Evolutionary conservation across 208 protist species (phyloP).

Genomic region (Naegleria lovaniensis): DNA sequence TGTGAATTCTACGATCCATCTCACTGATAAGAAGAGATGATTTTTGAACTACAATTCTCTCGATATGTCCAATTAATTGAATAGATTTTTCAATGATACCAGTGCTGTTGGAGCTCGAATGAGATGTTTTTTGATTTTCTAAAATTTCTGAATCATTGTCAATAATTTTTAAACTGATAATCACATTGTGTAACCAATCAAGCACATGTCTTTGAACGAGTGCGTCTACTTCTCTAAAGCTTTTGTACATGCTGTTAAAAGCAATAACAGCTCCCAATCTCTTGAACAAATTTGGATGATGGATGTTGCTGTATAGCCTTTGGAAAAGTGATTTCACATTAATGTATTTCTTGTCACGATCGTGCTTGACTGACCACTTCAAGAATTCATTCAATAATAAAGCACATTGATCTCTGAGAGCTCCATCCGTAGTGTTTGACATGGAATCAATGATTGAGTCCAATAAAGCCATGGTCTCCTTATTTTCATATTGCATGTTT

Average conservation of each 20-base stretch:
- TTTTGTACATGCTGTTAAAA: constrained; percentile 40
- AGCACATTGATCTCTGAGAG: constrained; percentile 50
- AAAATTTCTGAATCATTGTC: constrained; percentile 30
- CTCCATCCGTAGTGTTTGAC: constrained; percentile 27
- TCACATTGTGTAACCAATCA: constrained; percentile 45
- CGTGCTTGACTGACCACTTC: constrained; percentile 51
- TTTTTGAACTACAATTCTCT: constrained; percentile 36
- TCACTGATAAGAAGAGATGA: constrained; percentile 30
- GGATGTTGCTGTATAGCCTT: constrained; percentile 47
- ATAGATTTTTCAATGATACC: constrained; percentile 24
- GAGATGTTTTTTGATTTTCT: background rate
- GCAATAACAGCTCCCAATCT: constrained; percentile 46
- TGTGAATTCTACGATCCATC: constrained; percentile 36
- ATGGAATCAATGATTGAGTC: constrained; percentile 50
- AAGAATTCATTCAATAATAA: constrained; percentile 53
- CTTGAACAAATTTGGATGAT: constrained; percentile 50
- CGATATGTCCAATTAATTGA: background rate
- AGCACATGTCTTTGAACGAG: constrained; percentile 42
- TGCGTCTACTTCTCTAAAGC: constrained; percentile 29
- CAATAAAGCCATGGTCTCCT: constrained; percentile 52
- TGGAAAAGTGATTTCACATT: constrained; percentile 47
- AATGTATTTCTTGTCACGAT: constrained; percentile 21
- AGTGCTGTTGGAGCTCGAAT: background rate
- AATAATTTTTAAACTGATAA: constrained; percentile 42
- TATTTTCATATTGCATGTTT: constrained; percentile 41